These are phyloP conservation scores for Aureobasidium sp. DNA, from an alignment of 2,329 filamentous ascomycete genomes.

Conservation along the genomic window DNA sequence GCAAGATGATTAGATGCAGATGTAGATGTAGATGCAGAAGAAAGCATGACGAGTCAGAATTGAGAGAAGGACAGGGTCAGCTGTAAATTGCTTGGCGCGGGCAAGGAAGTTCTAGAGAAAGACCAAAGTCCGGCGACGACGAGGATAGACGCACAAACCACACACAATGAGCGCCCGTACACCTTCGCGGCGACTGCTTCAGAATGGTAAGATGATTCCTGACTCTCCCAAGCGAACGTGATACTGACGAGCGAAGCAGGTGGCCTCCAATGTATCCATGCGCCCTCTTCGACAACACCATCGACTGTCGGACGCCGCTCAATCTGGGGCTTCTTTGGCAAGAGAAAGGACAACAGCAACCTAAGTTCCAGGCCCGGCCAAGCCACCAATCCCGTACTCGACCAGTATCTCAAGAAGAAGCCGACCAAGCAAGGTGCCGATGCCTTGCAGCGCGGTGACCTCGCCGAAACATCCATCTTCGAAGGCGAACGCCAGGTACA, in stretches of 20 bases:
- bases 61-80: background rate
- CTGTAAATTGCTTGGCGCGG: background rate
- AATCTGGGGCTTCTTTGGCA: slow-evolving; percentile 15
- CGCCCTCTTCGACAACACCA: slow-evolving; percentile 11
- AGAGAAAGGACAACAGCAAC: slow-evolving; percentile 12
- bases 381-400: slow-evolving; percentile 49
- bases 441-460: slow-evolving; percentile 29
- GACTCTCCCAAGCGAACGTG: background rate
- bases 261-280: slow-evolving; percentile 15
- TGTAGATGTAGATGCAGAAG: background rate
- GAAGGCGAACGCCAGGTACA: slow-evolving; percentile 29
- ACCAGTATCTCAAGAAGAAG: slow-evolving; percentile 42
- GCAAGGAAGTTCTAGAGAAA: background rate
- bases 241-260: background rate
- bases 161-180: slow-evolving; percentile 55
- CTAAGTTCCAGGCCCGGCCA: background rate
- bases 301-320: slow-evolving; percentile 15
- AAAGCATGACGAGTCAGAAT: background rate
- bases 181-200: slow-evolving; percentile 52
- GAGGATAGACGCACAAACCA: background rate
- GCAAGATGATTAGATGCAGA: background rate
- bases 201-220: slow-evolving; percentile 43
- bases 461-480: slow-evolving; percentile 45
- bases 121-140: background rate
- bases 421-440: slow-evolving; percentile 12